Evolutionary conservation across 2,329 filamentous ascomycete species (phyloP).

Genomic region (Apiospora phragmitis): DNA sequence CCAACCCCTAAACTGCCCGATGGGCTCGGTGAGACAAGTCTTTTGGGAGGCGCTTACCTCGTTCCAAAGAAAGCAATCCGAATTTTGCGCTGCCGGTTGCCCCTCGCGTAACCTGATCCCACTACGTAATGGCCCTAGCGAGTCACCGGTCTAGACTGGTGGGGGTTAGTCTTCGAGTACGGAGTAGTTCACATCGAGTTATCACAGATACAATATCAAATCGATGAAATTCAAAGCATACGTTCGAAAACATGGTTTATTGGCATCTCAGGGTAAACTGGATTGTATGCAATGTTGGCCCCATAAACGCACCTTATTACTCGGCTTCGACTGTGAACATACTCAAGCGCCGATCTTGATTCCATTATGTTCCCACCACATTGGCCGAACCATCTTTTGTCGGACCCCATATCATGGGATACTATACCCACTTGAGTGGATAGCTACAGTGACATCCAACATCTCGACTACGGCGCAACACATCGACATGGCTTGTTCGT

Average conservation of each 20-base stretch:
- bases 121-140: not conserved
- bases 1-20: not conserved
- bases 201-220: not conserved
- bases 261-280: not conserved
- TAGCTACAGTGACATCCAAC: not conserved
- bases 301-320: not conserved
- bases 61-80: not conserved
- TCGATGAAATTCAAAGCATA: not conserved
- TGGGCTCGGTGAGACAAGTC: not conserved
- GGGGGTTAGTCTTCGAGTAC: not conserved
- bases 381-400: not conserved
- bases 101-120: not conserved
- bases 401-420: not conserved
- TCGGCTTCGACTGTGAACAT: not conserved
- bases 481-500: not conserved
- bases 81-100: not conserved
- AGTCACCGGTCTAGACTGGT: not conserved
- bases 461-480: not conserved
- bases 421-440: not conserved
- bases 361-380: not conserved
- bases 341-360: not conserved
- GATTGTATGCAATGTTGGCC: not conserved
- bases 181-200: not conserved
- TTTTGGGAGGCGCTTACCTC: not conserved
- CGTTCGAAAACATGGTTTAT: not conserved